Base-by-base conservation (phyloP, 208 protist species). In the Leishmania amazonensis region DNA sequence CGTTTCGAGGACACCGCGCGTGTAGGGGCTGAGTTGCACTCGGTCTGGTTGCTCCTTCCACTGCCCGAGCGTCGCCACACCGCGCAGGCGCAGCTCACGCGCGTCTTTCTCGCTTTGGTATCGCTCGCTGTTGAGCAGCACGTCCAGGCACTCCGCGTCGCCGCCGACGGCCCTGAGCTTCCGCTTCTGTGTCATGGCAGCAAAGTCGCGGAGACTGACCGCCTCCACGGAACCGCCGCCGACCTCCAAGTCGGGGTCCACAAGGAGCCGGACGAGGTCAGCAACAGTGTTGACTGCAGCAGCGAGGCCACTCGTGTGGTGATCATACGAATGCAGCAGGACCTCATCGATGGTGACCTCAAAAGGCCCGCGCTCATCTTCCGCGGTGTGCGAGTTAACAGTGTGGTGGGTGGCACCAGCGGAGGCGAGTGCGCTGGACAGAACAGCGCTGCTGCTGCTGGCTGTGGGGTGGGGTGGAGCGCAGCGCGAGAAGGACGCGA, bases 1-100 rank as follows among this genome's bases (percentile, higher is more conserved):
- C 11, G 85, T 77, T 68, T 95, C 89, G 8, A 97, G 85, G 68
- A 93, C 53, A 9, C 94, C 94, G 5, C 94, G 90, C 1, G 85
- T 84, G 85, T 94, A 96, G 28, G 88, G 74, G 31, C 91, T 93
- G 53, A 97, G 82, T 21, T 83, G 83, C 49, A 93, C 88, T 0
- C 91, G 90, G n/a, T 95, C 93, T 13, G 86, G 84, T 64, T 90
- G 87, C 81, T 94, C 92, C 73, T 90, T 86, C 94, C 94, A 97
- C 65, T 91, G 86, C 3, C 91, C 91, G 21, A 97, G 78, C 40
- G 88, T 94, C 24, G 84, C 87, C 7, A 97, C 80, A 31, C 94
- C 94, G 6, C 82, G 83, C 40, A 94, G 79, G n/a, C 90, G 91
- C 83, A 97, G 80, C 47, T 87, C 85, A 11, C 94, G 91, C 2